A percentile compares a stretch with the other conserved stretches of the same genome.
These are phyloP conservation scores for Zopfia rhizophila DNA, from an alignment of 2,329 filamentous ascomycete species.

Conservation along the genomic window DNA sequence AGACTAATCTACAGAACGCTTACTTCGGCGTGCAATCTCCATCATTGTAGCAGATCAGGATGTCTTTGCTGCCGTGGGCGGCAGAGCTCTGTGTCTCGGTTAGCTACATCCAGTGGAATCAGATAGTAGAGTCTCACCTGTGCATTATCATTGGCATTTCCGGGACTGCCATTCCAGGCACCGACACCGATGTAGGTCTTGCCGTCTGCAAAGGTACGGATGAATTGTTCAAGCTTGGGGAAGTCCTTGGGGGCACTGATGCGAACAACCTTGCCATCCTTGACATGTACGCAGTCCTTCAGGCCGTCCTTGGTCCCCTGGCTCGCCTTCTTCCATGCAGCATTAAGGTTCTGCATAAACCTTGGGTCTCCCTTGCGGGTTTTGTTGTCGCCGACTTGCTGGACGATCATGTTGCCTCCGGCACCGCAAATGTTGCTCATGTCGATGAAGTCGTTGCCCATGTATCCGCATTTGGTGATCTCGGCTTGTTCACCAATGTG, in stretches of 20 bases:
- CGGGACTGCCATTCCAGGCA: slow-evolving; percentile 46
- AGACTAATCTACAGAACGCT: slow-evolving; percentile 11
- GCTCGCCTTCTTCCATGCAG: slow-evolving; percentile 45
- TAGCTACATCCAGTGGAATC: slow-evolving; percentile 1
- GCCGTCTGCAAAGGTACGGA: slow-evolving; percentile 50
- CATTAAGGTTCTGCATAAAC: slow-evolving; percentile 54
- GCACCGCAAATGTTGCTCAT: slow-evolving; percentile 51
- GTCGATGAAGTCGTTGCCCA: slow-evolving; percentile 48
- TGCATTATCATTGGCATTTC: slow-evolving; percentile 48
- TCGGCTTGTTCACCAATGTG: slow-evolving; percentile 54
- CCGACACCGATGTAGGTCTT: slow-evolving; percentile 55
- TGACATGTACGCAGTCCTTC: slow-evolving; percentile 42
- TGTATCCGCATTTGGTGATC: slow-evolving; percentile 52
- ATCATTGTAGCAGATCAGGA: slow-evolving; percentile 52
- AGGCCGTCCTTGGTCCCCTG: slow-evolving; percentile 46
- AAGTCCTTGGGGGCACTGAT: slow-evolving; percentile 51
- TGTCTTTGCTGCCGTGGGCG: slow-evolving; percentile 53
- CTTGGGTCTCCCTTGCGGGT: slow-evolving; percentile 52
- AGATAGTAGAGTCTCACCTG: slow-evolving; percentile 26
- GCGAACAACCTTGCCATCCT: slow-evolving; percentile 10
- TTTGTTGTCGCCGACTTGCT: slow-evolving; percentile 47
- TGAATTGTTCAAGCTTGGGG: slow-evolving; percentile 49
- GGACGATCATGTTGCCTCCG: slow-evolving; percentile 54
- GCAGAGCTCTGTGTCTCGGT: slow-evolving; percentile 40
- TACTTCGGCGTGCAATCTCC: slow-evolving; percentile 29